These are phyloP conservation scores for Venturia nashicola DNA, from an alignment of 2,329 filamentous ascomycete species.

Conservation along the genomic window DNA sequence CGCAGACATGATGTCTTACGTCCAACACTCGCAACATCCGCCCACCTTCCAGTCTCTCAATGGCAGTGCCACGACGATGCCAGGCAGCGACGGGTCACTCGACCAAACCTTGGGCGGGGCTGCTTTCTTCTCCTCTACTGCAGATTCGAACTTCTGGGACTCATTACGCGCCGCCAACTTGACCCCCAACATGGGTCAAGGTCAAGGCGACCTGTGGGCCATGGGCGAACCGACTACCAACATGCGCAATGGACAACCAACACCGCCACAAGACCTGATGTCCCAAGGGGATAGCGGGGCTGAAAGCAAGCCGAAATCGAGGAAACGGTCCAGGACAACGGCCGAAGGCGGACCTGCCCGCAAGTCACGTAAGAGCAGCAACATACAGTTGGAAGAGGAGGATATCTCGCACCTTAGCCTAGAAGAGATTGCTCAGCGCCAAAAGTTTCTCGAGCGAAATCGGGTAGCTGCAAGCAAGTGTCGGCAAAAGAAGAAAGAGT, in stretches of 20 bases:
- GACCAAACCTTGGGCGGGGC: background rate
- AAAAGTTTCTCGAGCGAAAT: conserved; percentile 56
- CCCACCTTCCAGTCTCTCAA: background rate
- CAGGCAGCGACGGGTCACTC: background rate
- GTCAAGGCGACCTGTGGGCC: background rate
- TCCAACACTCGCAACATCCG: background rate
- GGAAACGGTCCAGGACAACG: conserved; percentile 2
- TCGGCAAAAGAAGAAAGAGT: conserved; percentile 54
- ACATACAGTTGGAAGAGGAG: background rate
- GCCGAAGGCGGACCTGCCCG: background rate
- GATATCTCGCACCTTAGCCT: background rate
- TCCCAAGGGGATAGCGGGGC: background rate
- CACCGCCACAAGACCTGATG: background rate
- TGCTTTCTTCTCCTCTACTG: background rate
- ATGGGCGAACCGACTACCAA: background rate
- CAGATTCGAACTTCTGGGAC: background rate
- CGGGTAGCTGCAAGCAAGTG: conserved; percentile 63
- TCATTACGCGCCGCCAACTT: background rate
- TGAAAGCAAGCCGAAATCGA: background rate
- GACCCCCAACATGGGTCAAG: background rate
- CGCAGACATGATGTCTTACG: background rate
- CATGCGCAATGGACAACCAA: background rate
- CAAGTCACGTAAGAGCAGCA: background rate
- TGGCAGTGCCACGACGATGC: background rate
- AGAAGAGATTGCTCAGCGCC: conserved; percentile 28